These are phyloP conservation scores for Boletus reticulatus DNA, from an alignment of 768 basidiomycete genomes.

Conservation along the genomic window DNA sequence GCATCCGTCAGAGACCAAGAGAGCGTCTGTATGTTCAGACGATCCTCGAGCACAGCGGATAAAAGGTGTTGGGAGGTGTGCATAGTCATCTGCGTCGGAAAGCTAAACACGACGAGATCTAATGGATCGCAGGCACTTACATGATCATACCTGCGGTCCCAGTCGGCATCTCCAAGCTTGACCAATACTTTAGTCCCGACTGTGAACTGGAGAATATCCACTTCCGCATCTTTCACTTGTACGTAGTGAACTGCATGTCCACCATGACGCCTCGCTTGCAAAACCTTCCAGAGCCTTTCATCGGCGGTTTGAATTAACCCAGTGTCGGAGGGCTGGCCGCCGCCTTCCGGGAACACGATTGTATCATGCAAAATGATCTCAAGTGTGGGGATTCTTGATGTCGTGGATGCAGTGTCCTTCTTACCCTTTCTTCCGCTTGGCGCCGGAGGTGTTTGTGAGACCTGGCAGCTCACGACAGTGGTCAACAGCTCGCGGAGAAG, in stretches of 20 bases:
- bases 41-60: conserved; percentile 72
- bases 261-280: conserved; percentile 66
- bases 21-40: conserved; percentile 63
- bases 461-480: conserved; percentile 47
- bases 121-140: conserved; percentile 37
- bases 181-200: conserved; percentile 52
- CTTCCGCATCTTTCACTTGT: conserved; percentile 37
- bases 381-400: conserved; percentile 47
- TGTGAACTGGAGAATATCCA: conserved; percentile 46
- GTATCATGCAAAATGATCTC: conserved; percentile 75
- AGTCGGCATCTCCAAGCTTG: conserved; percentile 57
- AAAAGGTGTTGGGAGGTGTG: conserved; percentile 85
- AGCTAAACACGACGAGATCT: neutral
- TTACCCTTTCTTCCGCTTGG: conserved; percentile 49
- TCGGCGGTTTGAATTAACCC: conserved; percentile 51
- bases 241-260: conserved; percentile 77
- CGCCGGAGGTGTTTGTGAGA: conserved; percentile 44
- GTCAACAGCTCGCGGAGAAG: conserved; percentile 59
- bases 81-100: conserved; percentile 61
- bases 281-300: conserved; percentile 53
- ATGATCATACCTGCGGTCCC: conserved; percentile 69
- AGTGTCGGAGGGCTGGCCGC: conserved; percentile 78
- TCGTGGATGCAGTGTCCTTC: conserved; percentile 49
- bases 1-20: conserved; percentile 77
- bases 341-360: conserved; percentile 78